These are phyloP conservation scores for Asterophora lycoperdoides DNA, from an alignment of 768 basidiomycete species.

Conservation along the genomic window DNA sequence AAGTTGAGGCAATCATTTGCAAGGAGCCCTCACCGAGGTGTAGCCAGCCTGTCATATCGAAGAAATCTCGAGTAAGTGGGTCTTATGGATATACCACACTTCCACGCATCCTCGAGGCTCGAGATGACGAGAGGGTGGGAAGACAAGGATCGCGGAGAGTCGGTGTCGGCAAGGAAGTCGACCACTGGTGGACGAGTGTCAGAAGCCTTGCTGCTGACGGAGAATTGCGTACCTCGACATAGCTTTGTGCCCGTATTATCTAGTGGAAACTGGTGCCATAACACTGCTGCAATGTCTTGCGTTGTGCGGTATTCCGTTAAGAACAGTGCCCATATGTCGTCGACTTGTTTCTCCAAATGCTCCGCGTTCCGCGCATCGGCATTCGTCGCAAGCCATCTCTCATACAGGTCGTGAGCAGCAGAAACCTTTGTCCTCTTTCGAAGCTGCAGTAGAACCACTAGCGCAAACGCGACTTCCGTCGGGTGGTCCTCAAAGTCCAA, in stretches of 20 bases:
- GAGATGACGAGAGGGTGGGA: constrained; percentile 37
- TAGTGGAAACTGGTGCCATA: constrained; percentile 45
- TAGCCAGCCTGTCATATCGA: constrained; percentile 36
- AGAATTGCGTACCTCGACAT: constrained; percentile 27
- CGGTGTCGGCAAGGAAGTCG: constrained; percentile 32
- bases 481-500: constrained; percentile 12
- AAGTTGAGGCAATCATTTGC: not conserved
- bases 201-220: too few relatives aligned
- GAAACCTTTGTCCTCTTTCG: constrained; percentile 20
- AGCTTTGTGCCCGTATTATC: constrained; percentile 19
- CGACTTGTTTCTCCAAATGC: constrained; percentile 31
- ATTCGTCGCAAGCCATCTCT: constrained; percentile 35
- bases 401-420: constrained; percentile 35
- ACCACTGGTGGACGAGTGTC: constrained; percentile 30
- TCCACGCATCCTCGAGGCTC: constrained; percentile 40
- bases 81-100: constrained; percentile 17
- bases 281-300: constrained; percentile 40
- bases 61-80: not conserved
- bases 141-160: constrained; percentile 34
- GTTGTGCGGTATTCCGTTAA: constrained; percentile 35
- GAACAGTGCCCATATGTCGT: constrained; percentile 38
- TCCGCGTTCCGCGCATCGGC: constrained; percentile 21
- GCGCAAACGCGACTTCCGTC: constrained; percentile 25
- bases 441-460: constrained; percentile 32
- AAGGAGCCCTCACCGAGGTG: constrained; percentile 39